phyloP scores from a whole-genome alignment of 192 early-diverging fungal genomes.

The Dimargaris verticillata region DNA sequence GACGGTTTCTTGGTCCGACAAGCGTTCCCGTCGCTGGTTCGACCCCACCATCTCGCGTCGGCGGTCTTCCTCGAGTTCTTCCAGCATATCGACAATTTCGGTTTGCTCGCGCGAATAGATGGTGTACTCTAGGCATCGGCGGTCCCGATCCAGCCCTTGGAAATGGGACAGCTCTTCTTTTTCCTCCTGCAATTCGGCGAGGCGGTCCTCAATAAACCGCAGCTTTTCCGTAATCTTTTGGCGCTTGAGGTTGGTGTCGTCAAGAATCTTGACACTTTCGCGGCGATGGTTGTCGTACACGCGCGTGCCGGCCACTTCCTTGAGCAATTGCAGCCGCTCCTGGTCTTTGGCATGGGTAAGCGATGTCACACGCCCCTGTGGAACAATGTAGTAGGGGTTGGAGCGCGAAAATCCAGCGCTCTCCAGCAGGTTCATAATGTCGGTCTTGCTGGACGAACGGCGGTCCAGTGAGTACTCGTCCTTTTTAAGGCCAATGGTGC shows the following conservation, averaged over 20 bases:
- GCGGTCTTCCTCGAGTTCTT: conserved; percentile 39
- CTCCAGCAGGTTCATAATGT: conserved; percentile 87
- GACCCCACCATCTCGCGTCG: conserved; percentile 35
- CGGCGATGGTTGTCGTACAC: conserved; percentile 85
- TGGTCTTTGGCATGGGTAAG: conserved; percentile 88
- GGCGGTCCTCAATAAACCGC: conserved; percentile 69
- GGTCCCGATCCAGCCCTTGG: conserved; percentile 69
- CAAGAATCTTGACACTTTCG: conserved; percentile 83
- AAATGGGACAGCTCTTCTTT: conserved; percentile 84
- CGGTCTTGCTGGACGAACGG: conserved; percentile 78
- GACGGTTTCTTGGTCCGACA: conserved; percentile 33
- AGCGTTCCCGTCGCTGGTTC: conserved; percentile 36
- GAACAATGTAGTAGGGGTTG: conserved; percentile 98
- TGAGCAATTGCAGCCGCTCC: conserved; percentile 77
- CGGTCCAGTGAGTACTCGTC: conserved; percentile 97
- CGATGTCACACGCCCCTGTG: conserved; percentile 80
- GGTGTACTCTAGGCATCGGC: conserved; percentile 81
- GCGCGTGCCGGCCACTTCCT: conserved; percentile 94
- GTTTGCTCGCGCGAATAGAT: conserved; percentile 80
- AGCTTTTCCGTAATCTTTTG: conserved; percentile 80
- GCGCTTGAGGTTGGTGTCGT: conserved; percentile 70
- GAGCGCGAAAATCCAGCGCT: conserved; percentile 89
- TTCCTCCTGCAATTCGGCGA: conserved; percentile 81
- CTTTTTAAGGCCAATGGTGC: conserved; percentile 91
- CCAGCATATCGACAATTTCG: conserved; percentile 60